A percentile compares a stretch with the other conserved stretches of the same genome.
Evolutionary conservation across 768 basidiomycete species (phyloP).

Genomic region (Tulasnella sp.): DNA sequence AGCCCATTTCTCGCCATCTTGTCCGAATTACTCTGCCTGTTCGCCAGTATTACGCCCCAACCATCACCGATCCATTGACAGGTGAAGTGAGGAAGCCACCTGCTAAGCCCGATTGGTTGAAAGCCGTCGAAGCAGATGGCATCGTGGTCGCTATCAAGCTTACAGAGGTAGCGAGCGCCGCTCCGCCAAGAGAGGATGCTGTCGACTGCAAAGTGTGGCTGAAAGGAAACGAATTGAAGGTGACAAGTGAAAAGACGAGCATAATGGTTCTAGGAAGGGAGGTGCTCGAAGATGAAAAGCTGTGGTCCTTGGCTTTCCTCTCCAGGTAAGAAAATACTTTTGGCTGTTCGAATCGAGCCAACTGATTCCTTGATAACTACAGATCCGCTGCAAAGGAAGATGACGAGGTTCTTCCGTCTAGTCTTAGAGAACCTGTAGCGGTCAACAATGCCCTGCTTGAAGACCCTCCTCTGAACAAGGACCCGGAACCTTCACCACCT

Average conservation of each 20-base stretch:
- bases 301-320: constrained; percentile 51
- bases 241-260: constrained; percentile 59
- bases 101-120: constrained; percentile 59
- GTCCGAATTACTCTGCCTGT: constrained; percentile 70
- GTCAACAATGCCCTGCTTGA: constrained; percentile 18
- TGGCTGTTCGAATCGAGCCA: too few species aligned
- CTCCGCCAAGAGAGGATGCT: not conserved
- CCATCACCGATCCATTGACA: constrained; percentile 69
- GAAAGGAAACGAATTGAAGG: constrained; percentile 30
- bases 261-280: constrained; percentile 36
- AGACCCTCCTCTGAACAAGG: not conserved
- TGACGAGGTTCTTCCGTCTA: constrained; percentile 17
- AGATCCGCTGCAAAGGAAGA: too few species aligned
- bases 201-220: constrained; percentile 24
- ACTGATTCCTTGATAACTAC: too few species aligned
- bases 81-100: constrained; percentile 48
- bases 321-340: constrained; percentile 38
- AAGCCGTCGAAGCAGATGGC: constrained; percentile 41
- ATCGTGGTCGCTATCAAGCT: constrained; percentile 47
- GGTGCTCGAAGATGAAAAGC: constrained; percentile 60
- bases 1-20: constrained; percentile 51
- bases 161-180: constrained; percentile 32
- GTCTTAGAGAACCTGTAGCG: constrained; percentile 20
- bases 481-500: constrained; percentile 1
- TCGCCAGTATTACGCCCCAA: constrained; percentile 58